phyloP scores from a whole-genome alignment of 2,329 filamentous ascomycete species.

The Cytospora mali region DNA sequence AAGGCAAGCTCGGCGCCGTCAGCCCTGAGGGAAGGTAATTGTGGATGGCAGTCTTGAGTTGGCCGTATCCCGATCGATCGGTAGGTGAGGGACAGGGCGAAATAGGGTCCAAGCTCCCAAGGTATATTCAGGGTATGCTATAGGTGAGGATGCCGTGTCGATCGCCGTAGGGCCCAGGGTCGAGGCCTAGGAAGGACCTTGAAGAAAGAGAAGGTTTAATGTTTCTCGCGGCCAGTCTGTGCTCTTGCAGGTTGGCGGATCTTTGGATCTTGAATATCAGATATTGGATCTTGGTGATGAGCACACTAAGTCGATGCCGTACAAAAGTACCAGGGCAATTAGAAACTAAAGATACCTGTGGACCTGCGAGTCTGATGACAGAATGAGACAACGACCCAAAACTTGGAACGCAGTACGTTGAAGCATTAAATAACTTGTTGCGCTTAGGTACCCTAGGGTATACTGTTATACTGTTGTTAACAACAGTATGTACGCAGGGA shows the following conservation, averaged over 20 bases:
- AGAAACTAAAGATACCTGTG: too few relatives aligned
- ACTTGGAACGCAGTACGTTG: neutral
- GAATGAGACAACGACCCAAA: neutral
- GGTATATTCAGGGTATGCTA: constrained; percentile 15
- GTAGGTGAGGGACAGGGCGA: neutral
- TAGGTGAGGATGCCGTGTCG: constrained; percentile 23
- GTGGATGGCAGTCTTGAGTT: neutral
- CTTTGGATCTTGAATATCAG: neutral
- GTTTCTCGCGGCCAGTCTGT: neutral
- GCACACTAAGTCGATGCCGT: neutral
- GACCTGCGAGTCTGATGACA: neutral
- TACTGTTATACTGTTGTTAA: too few relatives aligned
- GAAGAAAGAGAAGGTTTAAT: neutral
- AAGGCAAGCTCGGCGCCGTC: neutral
- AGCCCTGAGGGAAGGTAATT: neutral
- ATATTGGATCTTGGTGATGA: neutral
- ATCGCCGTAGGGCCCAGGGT: constrained; percentile 17
- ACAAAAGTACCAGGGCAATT: neutral
- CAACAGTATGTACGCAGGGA: neutral
- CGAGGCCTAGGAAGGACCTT: neutral
- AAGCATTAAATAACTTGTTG: neutral
- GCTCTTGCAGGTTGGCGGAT: neutral
- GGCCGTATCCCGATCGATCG: constrained; percentile 10
- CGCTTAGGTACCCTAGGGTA: too few relatives aligned
- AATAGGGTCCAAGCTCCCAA: constrained; percentile 17